Percentiles rank a stretch among this genome's conserved stretches.
phyloP scores from a whole-genome alignment of 768 basidiomycete species.

The Cyathus striatus region DNA sequence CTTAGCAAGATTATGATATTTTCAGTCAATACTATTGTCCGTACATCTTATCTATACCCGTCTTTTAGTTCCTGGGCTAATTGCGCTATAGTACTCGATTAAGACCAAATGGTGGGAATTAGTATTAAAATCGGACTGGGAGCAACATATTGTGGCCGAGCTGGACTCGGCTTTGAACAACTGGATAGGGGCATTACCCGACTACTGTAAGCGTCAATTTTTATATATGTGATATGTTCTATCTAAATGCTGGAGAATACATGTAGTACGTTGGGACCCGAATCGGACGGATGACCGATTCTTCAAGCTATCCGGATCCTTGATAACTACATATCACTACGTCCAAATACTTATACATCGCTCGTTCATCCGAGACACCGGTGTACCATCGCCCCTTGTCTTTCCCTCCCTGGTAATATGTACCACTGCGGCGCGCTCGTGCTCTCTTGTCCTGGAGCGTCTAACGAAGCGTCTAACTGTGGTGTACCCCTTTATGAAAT shows the following conservation, averaged over 20 bases:
- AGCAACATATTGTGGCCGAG: constrained; percentile 35
- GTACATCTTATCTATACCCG: neutral
- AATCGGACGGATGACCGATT: constrained; percentile 13
- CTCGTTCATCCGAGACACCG: constrained; percentile 46
- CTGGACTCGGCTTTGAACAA: constrained; percentile 46
- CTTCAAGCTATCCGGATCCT: constrained; percentile 40
- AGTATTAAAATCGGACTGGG: neutral
- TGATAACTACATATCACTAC: constrained; percentile 29
- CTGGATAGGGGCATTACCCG: constrained; percentile 45
- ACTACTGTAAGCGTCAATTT: constrained; percentile 21
- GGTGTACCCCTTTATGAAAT: neutral
- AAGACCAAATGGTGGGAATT: neutral
- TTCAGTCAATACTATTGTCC: neutral
- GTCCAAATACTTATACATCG: constrained; percentile 55
- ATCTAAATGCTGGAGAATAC: no score
- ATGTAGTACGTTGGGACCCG: constrained; percentile 22
- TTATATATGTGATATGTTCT: neutral
- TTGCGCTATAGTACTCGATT: neutral
- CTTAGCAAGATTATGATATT: constrained; percentile 42
- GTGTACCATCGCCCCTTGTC: constrained; percentile 18
- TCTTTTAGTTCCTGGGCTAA: neutral
- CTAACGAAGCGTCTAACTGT: constrained; percentile 20
- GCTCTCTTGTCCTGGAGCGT: constrained; percentile 52
- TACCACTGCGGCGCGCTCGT: constrained; percentile 58
- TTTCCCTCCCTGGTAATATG: constrained; percentile 52